Base-by-base conservation (phyloP, 1,139 yeast species). In the Suhomyces terraborum region DNA sequence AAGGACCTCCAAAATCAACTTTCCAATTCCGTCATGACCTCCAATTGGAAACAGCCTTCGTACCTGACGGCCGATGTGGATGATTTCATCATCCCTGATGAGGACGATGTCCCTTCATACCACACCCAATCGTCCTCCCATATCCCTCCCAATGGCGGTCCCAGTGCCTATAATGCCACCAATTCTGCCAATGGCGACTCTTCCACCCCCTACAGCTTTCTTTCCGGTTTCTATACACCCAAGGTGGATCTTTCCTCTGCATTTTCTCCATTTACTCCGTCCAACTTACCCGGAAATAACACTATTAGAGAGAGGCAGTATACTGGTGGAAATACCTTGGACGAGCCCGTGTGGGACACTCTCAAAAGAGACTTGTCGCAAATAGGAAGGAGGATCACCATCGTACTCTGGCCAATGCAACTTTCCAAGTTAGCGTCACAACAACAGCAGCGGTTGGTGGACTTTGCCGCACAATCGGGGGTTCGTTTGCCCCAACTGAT, bases 311-410 rank as follows among this genome's bases (percentile, higher is more conserved):
- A 84, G 57, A 77, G 88, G 28, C 83, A 87, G 48, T 87, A 83
- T 59, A 66, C 84, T 21, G 95, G 95, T 2, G 93, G 94, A 29
- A 88, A 86, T 56, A 87, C 96, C 1, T 66, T 88, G 12, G 95
- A 88, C 59, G 96, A 88, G 64, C 88, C 95, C 0, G 89, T 88
- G 3, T 61, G 76, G 54, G 69, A 75, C 12, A 88, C 96, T 0
- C 62, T 88, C 35, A 67, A 75, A 51, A 72, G 95, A 43, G 96
- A 88, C 56, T 55, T 86, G 26, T 59, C 69, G 20, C 82, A 82
- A 18, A 85, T 87, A 40, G 88, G 84, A 5, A 72, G 71, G 32
- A 68, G 89, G 42, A 67, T 87, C 32, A 67, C 79, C 20, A 80
- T 82, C 25, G 89, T 87, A 4, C 66, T 88, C 16, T 86, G 94